phyloP scores from a whole-genome alignment of 1,284 basidiomycete species.

The Cutaneotrichosporon mucoides region DNA sequence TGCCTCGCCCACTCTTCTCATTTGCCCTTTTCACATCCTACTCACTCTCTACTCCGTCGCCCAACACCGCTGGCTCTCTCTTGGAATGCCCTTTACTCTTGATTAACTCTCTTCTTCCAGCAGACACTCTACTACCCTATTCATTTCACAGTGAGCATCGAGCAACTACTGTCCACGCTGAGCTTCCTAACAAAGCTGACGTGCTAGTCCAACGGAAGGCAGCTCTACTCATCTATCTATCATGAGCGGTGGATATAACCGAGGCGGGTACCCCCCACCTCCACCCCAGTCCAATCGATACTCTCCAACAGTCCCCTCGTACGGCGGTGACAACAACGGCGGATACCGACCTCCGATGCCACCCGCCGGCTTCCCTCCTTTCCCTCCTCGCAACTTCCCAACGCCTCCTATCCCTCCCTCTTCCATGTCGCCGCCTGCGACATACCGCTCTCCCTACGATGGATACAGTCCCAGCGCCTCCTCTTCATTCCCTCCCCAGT shows the following conservation, averaged over 20 bases:
- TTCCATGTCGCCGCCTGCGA: neutral
- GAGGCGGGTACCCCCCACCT: conserved; percentile 8
- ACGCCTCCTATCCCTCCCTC: conserved; percentile 1
- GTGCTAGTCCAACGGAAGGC: neutral
- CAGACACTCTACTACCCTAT: neutral
- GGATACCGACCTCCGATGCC: conserved; percentile 15
- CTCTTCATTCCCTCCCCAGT: conserved; percentile 19
- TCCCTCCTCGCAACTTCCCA: conserved; percentile 12
- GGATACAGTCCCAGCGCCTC: conserved; percentile 16
- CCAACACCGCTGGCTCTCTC: neutral
- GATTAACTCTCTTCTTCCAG: neutral
- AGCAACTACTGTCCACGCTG: neutral
- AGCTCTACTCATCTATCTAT: neutral
- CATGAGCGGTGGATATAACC: conserved; percentile 25
- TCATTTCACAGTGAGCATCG: neutral
- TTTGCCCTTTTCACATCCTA: neutral
- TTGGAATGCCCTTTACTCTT: neutral
- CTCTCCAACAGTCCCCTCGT: conserved; percentile 8
- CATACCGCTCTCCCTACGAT: conserved; percentile 18
- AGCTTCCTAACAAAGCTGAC: neutral
- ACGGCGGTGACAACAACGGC: conserved; percentile 10
- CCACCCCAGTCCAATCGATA: neutral
- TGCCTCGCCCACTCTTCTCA: neutral
- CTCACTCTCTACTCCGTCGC: neutral
- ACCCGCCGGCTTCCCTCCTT: conserved; percentile 24